phyloP scores from a whole-genome alignment of 1,284 basidiomycete species.

The Fomitopsis schrenkii region DNA sequence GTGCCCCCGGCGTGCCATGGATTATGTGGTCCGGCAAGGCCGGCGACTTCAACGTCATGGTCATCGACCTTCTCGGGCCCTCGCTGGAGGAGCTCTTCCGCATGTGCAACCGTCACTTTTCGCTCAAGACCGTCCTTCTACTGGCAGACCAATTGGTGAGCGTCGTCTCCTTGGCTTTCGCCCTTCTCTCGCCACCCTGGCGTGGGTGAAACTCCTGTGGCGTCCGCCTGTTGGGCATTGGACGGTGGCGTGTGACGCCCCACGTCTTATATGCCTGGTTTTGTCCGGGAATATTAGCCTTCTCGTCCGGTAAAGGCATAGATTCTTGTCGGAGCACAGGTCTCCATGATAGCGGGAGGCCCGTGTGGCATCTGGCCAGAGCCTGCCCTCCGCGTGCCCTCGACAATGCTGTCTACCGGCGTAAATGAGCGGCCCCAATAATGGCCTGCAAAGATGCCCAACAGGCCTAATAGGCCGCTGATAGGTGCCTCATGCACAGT shows the following conservation, averaged over 20 bases:
- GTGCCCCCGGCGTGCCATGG: constrained; percentile 92
- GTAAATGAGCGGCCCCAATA: too few species aligned
- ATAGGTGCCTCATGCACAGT: too few species aligned
- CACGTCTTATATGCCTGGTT: too few species aligned
- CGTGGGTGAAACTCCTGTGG: not conserved
- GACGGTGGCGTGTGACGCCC: too few species aligned
- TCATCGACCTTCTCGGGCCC: constrained; percentile 91
- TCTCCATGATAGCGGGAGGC: not conserved
- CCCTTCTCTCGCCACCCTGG: not conserved
- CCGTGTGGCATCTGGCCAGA: not conserved
- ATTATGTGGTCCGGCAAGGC: constrained; percentile 94
- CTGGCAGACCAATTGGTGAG: constrained; percentile 89
- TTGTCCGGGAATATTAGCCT: too few species aligned
- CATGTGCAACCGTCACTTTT: constrained; percentile 90
- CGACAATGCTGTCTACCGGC: too few species aligned
- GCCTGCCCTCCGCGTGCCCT: too few species aligned
- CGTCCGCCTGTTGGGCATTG: not conserved
- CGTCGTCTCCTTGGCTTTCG: not conserved
- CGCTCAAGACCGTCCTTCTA: constrained; percentile 88
- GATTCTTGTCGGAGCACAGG: not conserved
- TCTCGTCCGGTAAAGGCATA: too few species aligned
- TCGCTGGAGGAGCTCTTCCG: constrained; percentile 95
- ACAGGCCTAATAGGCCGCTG: too few species aligned
- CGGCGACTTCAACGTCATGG: constrained; percentile 97
- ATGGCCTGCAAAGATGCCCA: too few species aligned